Conservation (phyloP, 176 grass and related monocot species). For the Musa beccarii region DNA sequence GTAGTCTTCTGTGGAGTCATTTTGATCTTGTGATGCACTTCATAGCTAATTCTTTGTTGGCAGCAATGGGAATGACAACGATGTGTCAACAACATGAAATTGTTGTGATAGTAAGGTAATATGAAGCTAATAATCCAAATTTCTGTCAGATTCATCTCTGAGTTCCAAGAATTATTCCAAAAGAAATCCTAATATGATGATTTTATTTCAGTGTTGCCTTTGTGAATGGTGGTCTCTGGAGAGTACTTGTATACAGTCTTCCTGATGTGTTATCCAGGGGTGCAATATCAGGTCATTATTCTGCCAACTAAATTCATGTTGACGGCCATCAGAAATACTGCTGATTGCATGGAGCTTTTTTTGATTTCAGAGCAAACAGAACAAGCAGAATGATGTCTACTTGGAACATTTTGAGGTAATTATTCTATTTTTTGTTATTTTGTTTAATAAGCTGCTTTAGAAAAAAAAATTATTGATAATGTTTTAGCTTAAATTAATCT, state of each 20-base stretch:
- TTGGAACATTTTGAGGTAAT: conserved; percentile 83
- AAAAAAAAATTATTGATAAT: neutral
- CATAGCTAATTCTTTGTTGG: too few species aligned
- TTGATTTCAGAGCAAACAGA: conserved; percentile 39
- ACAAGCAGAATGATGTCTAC: conserved; percentile 62
- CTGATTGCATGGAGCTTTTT: conserved; percentile 62
- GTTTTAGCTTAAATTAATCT: neutral
- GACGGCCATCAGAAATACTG: conserved; percentile 63
- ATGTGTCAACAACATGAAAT: too few species aligned
- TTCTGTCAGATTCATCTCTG: too few species aligned
- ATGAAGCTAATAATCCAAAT: too few species aligned
- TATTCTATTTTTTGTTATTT: too few species aligned
- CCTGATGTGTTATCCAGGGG: conserved; percentile 23
- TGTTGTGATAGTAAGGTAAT: too few species aligned
- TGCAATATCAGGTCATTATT: conserved; percentile 48
- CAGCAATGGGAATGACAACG: too few species aligned
- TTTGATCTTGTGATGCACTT: too few species aligned
- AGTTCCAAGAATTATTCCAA: too few species aligned
- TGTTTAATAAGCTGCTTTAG: too few species aligned
- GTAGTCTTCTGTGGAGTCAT: too few species aligned
- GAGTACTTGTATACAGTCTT: neutral
- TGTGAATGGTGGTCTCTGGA: neutral
- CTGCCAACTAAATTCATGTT: conserved; percentile 58
- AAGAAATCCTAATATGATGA: too few species aligned
- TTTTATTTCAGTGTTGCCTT: neutral